These are phyloP conservation scores for Ogataea nitratoaversa DNA, from an alignment of 805 yeast species.

Conservation along the genomic window DNA sequence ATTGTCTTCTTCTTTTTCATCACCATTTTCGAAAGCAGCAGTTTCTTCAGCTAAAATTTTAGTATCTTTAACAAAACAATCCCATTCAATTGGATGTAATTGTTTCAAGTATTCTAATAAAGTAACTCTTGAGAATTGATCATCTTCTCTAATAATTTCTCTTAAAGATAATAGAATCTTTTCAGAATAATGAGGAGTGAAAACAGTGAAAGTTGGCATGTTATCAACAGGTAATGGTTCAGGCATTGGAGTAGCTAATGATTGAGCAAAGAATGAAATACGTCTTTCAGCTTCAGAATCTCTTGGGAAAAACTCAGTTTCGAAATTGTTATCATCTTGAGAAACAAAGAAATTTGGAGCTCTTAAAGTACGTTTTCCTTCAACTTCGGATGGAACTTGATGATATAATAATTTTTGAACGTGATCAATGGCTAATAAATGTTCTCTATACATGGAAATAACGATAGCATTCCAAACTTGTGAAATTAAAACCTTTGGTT, in stretches of 20 bases:
- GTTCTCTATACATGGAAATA: constrained; percentile 52
- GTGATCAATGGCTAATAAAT: constrained; percentile 47
- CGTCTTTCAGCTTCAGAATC: constrained; percentile 99
- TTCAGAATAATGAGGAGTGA: constrained; percentile 95
- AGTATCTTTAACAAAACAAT: constrained; percentile 93
- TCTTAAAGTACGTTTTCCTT: constrained; percentile 30
- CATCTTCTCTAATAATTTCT: constrained; percentile 96
- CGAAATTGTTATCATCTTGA: constrained; percentile 68
- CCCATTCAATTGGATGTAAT: constrained; percentile 96
- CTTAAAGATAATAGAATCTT: constrained; percentile 89
- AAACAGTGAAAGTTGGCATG: constrained; percentile 98
- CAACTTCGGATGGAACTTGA: constrained; percentile 50
- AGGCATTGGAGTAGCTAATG: constrained; percentile 96
- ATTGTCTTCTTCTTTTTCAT: constrained; percentile 58
- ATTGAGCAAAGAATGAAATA: constrained; percentile 98
- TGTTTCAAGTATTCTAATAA: constrained; percentile 91
- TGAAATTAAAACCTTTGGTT: constrained; percentile 37
- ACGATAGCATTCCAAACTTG: constrained; percentile 54
- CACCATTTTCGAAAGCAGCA: constrained; percentile 67
- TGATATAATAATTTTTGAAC: constrained; percentile 31
- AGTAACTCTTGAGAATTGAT: constrained; percentile 92
- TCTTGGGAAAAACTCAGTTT: constrained; percentile 94
- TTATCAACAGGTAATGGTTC: constrained; percentile 99
- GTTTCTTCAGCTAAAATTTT: constrained; percentile 93
- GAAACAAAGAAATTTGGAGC: constrained; percentile 44